Evolutionary conservation across 2,329 filamentous ascomycete genomes (phyloP).

Genomic region (Capronia coronata): DNA sequence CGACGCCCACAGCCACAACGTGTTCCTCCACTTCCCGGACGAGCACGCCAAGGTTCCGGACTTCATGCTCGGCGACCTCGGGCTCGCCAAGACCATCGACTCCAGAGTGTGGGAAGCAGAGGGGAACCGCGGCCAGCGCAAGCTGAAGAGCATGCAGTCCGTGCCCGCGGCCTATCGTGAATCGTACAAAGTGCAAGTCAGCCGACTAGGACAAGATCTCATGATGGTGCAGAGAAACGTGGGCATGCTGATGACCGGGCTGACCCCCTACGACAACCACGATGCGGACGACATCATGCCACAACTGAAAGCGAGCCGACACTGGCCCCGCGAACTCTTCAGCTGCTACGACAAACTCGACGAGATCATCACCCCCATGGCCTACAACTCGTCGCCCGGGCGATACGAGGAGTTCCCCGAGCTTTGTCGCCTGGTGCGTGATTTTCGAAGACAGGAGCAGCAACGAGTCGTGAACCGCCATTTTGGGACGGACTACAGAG

Average conservation of each 20-base stretch:
- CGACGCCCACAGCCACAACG: conserved; percentile 10
- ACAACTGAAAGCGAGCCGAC: neutral
- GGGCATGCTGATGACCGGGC: neutral
- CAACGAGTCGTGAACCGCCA: neutral
- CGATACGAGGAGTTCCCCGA: neutral
- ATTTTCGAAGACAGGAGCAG: neutral
- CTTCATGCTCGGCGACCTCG: conserved; percentile 11
- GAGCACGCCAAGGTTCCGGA: conserved; percentile 8
- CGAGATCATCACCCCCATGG: neutral
- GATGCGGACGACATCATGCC: neutral
- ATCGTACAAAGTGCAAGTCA: neutral
- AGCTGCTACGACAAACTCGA: neutral
- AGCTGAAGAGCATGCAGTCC: neutral
- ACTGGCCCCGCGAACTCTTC: neutral
- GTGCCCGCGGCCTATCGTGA: neutral
- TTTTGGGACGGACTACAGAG: neutral
- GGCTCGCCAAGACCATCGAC: neutral
- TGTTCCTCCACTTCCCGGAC: conserved; percentile 14
- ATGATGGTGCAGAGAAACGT: neutral
- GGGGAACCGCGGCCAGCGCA: neutral
- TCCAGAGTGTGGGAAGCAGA: conserved; percentile 1
- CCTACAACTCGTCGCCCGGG: neutral
- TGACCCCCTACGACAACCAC: neutral
- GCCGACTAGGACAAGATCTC: neutral
- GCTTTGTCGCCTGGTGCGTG: neutral